Conservation (phyloP, 2,329 filamentous ascomycete genomes). For the Monilinia laxa region DNA sequence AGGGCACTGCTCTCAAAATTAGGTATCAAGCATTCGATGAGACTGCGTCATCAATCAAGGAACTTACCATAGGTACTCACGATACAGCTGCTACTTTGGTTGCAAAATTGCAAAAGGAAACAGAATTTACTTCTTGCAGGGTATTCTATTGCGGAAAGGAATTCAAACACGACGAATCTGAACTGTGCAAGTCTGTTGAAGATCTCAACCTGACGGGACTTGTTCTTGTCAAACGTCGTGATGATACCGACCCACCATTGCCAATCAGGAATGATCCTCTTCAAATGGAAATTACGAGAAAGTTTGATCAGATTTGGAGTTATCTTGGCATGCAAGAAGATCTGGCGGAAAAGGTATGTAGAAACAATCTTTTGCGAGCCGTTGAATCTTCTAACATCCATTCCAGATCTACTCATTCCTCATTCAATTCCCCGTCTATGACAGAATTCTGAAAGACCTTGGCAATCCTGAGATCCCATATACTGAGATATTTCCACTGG, state of each 20-base stretch:
- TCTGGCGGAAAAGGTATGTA: slow-evolving; percentile 63
- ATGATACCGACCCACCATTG: slow-evolving; percentile 48
- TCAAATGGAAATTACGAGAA: slow-evolving; percentile 75
- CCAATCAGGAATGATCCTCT: slow-evolving; percentile 59
- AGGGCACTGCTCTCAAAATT: slow-evolving; percentile 64
- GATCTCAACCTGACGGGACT: slow-evolving; percentile 69
- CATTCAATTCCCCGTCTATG: slow-evolving; percentile 66
- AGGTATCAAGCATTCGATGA: slow-evolving; percentile 74
- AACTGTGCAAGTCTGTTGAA: slow-evolving; percentile 61
- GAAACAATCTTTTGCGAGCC: neutral
- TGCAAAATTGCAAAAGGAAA: slow-evolving; percentile 63
- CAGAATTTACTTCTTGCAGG: slow-evolving; percentile 73
- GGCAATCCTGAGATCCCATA: slow-evolving; percentile 54
- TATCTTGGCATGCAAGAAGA: slow-evolving; percentile 73
- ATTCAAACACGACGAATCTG: slow-evolving; percentile 60
- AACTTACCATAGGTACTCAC: slow-evolving; percentile 63
- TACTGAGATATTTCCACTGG: slow-evolving; percentile 63
- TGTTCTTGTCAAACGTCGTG: slow-evolving; percentile 63
- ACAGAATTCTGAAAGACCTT: slow-evolving; percentile 59
- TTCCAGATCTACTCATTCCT: slow-evolving; percentile 69
- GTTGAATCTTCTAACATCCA: slow-evolving; percentile 17
- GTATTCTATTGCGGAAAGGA: slow-evolving; percentile 68
- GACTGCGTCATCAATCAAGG: slow-evolving; percentile 56
- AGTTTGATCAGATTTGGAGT: slow-evolving; percentile 81
- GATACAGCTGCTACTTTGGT: slow-evolving; percentile 72